These are phyloP conservation scores for Brassica rapa DNA, from an alignment of 345 rosid genomes.

Conservation along the genomic window DNA sequence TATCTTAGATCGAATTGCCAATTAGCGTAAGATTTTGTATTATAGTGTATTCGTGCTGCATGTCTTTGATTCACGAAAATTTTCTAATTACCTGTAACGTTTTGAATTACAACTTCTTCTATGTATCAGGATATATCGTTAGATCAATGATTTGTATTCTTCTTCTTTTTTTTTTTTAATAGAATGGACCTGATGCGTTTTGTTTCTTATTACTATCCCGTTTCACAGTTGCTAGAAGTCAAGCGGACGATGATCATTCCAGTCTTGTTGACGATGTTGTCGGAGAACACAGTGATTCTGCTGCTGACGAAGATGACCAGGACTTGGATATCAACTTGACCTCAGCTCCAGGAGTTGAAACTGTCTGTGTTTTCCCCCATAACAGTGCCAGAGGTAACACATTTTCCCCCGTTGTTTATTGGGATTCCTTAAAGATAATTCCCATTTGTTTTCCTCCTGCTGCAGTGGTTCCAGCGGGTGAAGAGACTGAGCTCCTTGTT, in stretches of 20 bases:
- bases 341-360: conserved; percentile 74
- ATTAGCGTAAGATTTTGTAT: background rate
- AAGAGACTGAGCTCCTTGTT: conserved; percentile 81
- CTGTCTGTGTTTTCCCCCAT: conserved; percentile 77
- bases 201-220: background rate
- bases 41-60: background rate
- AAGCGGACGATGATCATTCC: conserved; percentile 58
- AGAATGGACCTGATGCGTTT: conserved; percentile 7
- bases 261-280: conserved; percentile 41
- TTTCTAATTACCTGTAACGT: background rate
- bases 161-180: too few species aligned
- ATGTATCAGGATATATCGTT: background rate
- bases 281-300: conserved; percentile 46
- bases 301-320: conserved; percentile 59
- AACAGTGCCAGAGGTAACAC: conserved; percentile 68
- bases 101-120: background rate
- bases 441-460: background rate
- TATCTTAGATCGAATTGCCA: background rate
- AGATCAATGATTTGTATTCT: background rate
- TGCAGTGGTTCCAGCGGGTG: conserved; percentile 88
- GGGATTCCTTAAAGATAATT: background rate
- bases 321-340: conserved; percentile 58
- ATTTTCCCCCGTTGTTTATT: too few species aligned
- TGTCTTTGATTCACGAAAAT: background rate
- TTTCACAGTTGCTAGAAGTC: conserved; percentile 71